phyloP scores from a whole-genome alignment of 1,139 yeast genomes.

The Arxiozyma slooffiae region DNA sequence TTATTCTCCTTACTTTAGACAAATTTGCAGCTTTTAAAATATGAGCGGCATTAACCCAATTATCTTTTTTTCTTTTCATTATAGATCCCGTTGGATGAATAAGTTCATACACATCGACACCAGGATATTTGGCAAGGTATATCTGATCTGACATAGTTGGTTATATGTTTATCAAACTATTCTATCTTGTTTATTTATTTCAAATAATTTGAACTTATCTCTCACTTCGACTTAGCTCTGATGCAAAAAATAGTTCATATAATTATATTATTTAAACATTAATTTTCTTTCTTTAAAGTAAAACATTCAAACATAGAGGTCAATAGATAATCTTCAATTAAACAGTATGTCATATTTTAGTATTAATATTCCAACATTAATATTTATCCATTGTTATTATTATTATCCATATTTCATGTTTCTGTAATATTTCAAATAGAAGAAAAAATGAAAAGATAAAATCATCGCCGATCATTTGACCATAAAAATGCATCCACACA shows the following conservation, averaged over 20 bases:
- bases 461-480: background rate
- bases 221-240: background rate
- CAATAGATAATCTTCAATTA: background rate
- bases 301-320: background rate
- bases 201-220: background rate
- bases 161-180: background rate
- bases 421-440: background rate
- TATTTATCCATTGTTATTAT: background rate
- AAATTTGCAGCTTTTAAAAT: conserved; percentile 88
- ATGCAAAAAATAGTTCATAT: background rate
- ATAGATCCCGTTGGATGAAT: conserved; percentile 74
- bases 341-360: background rate
- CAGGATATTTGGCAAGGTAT: conserved; percentile 73
- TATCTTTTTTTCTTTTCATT: conserved; percentile 84
- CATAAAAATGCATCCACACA: background rate
- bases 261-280: background rate
- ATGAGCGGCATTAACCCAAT: conserved; percentile 98
- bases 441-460: too few relatives aligned
- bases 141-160: conserved; percentile 33
- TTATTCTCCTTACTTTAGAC: conserved; percentile 87
- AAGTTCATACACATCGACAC: conserved; percentile 85
- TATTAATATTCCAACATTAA: too few relatives aligned
- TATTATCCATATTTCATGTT: background rate
- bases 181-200: background rate
- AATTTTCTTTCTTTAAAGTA: too few relatives aligned